Conservation (phyloP, 805 yeast genomes). For the Wilhelminamyces savonicus region DNA sequence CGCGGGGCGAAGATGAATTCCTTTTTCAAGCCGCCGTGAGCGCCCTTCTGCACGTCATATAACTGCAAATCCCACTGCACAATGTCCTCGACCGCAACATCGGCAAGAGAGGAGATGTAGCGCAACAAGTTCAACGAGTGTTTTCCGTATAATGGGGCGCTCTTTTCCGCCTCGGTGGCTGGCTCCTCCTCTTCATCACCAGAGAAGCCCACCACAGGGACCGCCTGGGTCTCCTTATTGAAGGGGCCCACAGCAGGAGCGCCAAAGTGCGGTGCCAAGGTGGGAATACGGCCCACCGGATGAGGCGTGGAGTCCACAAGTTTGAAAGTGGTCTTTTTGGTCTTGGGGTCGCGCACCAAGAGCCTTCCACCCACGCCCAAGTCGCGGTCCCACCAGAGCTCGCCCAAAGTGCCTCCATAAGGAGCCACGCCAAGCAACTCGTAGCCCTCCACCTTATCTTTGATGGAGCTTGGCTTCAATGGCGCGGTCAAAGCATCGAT, state of each 20-base stretch:
- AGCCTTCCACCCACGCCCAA: conserved; percentile 80
- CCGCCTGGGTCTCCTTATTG: conserved; percentile 70
- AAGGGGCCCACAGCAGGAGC: conserved; percentile 60
- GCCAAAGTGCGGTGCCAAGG: conserved; percentile 87
- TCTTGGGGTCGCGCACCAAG: conserved; percentile 35
- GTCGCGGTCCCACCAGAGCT: conserved; percentile 80
- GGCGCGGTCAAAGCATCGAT: conserved; percentile 64
- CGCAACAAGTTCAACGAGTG: conserved; percentile 66
- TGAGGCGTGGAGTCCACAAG: conserved; percentile 55
- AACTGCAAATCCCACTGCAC: conserved; percentile 70
- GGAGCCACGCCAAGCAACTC: conserved; percentile 80
- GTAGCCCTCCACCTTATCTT: conserved; percentile 61
- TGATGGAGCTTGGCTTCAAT: conserved; percentile 67
- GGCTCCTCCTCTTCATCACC: conserved; percentile 29
- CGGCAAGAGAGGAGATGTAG: conserved; percentile 58
- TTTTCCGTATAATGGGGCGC: conserved; percentile 60
- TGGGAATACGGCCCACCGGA: conserved; percentile 76
- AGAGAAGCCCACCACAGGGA: conserved; percentile 69
- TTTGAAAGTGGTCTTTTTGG: conserved; percentile 31
- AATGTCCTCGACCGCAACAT: conserved; percentile 53
- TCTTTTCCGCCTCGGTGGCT: conserved; percentile 54
- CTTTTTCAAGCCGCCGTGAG: conserved; percentile 8
- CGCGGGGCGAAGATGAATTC: conserved; percentile 14
- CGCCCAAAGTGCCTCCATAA: conserved; percentile 64
- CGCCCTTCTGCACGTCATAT: conserved; percentile 10